These are phyloP conservation scores for Ganoderma meredithae DNA, from an alignment of 1,284 basidiomycete genomes.

Conservation along the genomic window DNA sequence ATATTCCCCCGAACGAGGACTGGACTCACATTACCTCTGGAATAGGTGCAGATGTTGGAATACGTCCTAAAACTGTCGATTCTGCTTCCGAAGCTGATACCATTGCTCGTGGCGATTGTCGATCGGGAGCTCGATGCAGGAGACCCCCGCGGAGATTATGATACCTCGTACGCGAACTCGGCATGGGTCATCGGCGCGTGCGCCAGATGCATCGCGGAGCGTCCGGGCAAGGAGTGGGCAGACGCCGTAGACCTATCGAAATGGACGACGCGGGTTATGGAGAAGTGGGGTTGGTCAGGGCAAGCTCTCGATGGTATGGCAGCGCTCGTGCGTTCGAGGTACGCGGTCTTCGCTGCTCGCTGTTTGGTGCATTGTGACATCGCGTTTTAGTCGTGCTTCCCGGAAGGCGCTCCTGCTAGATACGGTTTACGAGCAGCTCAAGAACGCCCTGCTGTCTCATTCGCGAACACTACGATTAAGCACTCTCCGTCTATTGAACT, in stretches of 20 bases:
- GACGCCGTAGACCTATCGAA: constrained; percentile 48
- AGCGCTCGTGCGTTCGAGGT: constrained; percentile 59
- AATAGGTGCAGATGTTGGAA: constrained; percentile 56
- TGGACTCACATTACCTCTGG: too few species aligned
- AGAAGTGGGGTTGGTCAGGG: constrained; percentile 67
- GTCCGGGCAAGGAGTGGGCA: constrained; percentile 52
- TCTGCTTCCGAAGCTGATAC: constrained; percentile 54
- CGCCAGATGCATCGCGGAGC: constrained; percentile 55
- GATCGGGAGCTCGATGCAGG: constrained; percentile 49
- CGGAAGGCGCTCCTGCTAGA: constrained; percentile 46
- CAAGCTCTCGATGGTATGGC: constrained; percentile 62
- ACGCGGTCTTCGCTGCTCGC: constrained; percentile 22
- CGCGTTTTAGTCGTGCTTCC: constrained; percentile 28
- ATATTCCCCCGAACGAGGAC: too few species aligned
- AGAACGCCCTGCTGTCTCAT: constrained; percentile 62
- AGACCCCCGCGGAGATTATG: constrained; percentile 45
- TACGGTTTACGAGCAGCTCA: constrained; percentile 55
- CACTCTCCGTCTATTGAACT: constrained; percentile 62
- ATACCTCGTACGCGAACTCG: constrained; percentile 47
- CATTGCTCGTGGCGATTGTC: constrained; percentile 58
- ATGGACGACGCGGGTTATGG: constrained; percentile 56
- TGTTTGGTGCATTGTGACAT: constrained; percentile 8
- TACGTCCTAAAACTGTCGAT: constrained; percentile 60
- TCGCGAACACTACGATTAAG: constrained; percentile 62
- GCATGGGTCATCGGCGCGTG: constrained; percentile 61